Evolutionary conservation across 2,329 filamentous ascomycete genomes (phyloP).

Genomic region (Aspergillus hortae): DNA sequence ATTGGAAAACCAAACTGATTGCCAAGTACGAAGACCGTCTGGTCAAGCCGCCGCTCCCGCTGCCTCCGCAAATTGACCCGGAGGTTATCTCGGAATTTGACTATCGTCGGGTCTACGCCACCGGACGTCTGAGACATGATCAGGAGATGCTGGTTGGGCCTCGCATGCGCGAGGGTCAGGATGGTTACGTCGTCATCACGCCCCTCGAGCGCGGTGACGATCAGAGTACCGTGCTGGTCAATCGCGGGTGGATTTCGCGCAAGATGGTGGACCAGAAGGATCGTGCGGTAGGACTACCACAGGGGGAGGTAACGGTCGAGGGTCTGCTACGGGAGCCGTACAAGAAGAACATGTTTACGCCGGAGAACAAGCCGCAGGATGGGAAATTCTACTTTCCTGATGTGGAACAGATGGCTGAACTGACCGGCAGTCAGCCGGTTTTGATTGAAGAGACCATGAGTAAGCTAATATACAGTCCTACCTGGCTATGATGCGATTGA

Average conservation of each 20-base stretch:
- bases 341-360: slow-evolving; percentile 98
- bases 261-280: slow-evolving; percentile 62
- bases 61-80: slow-evolving; percentile 80
- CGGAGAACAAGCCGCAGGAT: slow-evolving; percentile 77
- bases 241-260: slow-evolving; percentile 88
- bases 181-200: slow-evolving; percentile 89
- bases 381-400: slow-evolving; percentile 94
- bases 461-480: slow-evolving; percentile 38
- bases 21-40: slow-evolving; percentile 90
- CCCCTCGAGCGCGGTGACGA: slow-evolving; percentile 69
- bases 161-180: slow-evolving; percentile 79
- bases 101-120: slow-evolving; percentile 76
- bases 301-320: slow-evolving; percentile 71
- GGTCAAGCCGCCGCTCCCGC: slow-evolving; percentile 75
- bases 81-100: slow-evolving; percentile 84
- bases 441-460: slow-evolving; percentile 97
- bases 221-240: slow-evolving; percentile 73
- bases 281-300: slow-evolving; percentile 62
- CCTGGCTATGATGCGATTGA: background rate
- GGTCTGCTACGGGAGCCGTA: slow-evolving; percentile 83
- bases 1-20: slow-evolving; percentile 91
- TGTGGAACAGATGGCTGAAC: slow-evolving; percentile 81
- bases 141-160: slow-evolving; percentile 96
- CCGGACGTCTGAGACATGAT: slow-evolving; percentile 75
- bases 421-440: slow-evolving; percentile 79